These are phyloP conservation scores for Catenaria anguillulae DNA, from an alignment of 371 early-diverging fungal genomes.

Conservation along the genomic window DNA sequence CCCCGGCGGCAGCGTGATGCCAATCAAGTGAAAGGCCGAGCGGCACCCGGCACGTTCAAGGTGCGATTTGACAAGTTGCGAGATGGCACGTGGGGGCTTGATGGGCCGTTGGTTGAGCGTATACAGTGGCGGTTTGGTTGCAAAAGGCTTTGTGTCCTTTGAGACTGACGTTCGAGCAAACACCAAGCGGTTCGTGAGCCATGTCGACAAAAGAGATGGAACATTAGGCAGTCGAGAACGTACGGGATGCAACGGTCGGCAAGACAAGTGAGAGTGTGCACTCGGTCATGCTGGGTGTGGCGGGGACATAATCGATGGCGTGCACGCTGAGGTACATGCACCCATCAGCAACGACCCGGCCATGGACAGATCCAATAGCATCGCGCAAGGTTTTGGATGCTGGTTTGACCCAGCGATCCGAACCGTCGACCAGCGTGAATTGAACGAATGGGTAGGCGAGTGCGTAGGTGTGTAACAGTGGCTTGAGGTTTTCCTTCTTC, in stretches of 20 bases:
- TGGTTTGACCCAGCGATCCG: neutral
- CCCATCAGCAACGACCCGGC: neutral
- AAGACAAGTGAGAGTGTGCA: neutral
- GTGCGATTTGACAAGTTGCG: too few relatives aligned
- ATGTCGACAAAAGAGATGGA: too few relatives aligned
- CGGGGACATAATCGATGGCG: too few relatives aligned
- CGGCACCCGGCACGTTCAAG: too few relatives aligned
- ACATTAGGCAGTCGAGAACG: neutral
- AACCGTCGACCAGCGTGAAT: neutral
- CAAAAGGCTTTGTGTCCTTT: too few relatives aligned
- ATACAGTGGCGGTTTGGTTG: too few relatives aligned
- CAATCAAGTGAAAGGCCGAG: neutral
- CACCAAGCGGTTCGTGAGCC: too few relatives aligned
- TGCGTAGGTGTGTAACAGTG: neutral
- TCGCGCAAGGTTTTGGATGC: neutral
- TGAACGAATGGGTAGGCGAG: neutral
- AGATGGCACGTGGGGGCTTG: too few relatives aligned
- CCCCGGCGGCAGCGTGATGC: neutral
- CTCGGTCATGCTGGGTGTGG: neutral
- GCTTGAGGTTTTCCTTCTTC: neutral
- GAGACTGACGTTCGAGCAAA: too few relatives aligned
- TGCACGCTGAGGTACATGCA: neutral
- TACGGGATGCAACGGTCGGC: neutral
- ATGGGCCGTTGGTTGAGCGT: too few relatives aligned
- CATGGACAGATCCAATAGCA: neutral